Conservation (phyloP, 345 rosid species). For the Chamaenerion angustifolium region DNA sequence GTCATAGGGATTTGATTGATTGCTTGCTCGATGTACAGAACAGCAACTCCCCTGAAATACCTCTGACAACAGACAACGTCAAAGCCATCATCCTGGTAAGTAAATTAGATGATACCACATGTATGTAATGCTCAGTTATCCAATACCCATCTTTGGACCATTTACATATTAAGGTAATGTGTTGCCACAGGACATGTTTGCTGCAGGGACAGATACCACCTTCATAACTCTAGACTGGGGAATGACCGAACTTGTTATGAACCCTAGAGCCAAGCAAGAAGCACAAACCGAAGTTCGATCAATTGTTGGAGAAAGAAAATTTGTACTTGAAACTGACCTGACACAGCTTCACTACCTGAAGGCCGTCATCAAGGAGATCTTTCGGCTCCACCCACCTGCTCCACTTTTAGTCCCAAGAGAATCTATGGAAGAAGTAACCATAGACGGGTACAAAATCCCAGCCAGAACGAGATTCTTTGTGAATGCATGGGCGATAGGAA, state of each 20-base stretch:
- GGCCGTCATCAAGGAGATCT: conserved; percentile 39
- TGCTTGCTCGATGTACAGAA: conserved; percentile 19
- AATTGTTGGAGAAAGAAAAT: conserved; percentile 16
- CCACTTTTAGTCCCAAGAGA: conserved; percentile 44
- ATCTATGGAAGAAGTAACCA: conserved; percentile 27
- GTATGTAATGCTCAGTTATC: too few species aligned
- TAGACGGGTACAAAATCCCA: conserved; percentile 32
- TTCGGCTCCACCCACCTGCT: conserved; percentile 40
- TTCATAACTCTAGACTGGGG: conserved; percentile 24
- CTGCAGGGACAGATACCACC: conserved; percentile 28
- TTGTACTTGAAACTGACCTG: conserved; percentile 29
- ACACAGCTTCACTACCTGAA: conserved; percentile 27
- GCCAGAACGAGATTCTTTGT: conserved; percentile 23
- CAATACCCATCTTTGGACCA: too few species aligned
- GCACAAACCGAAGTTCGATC: conserved; percentile 30
- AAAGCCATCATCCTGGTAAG: conserved; percentile 37
- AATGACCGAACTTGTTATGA: conserved; percentile 33
- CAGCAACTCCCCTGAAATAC: conserved; percentile 12
- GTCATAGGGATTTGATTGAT: conserved; percentile 20
- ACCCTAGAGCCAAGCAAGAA: conserved; percentile 19
- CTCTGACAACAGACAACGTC: conserved; percentile 23
- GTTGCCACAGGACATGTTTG: conserved; percentile 34
- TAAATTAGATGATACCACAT: too few species aligned
- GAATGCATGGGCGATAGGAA: conserved; percentile 31
- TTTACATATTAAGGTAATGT: too few species aligned